Conservation (phyloP, 2,329 filamentous ascomycete genomes). For the Cordyceps pruinosa region DNA sequence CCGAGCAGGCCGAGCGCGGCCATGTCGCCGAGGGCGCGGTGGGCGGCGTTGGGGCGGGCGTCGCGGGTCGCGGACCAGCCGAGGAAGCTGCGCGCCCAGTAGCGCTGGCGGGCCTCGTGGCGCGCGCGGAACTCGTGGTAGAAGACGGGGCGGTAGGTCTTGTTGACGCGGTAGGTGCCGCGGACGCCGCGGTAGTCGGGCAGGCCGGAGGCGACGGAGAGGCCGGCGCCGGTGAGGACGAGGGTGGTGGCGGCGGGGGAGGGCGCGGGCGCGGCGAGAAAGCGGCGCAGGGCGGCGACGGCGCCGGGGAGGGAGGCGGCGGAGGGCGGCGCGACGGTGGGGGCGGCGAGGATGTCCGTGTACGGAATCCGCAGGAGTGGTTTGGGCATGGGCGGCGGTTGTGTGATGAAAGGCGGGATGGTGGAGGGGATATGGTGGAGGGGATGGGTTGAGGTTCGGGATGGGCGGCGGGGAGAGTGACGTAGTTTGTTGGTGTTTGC, state of each 20-base stretch:
- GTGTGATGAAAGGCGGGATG: not conserved
- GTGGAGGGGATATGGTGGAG: not conserved
- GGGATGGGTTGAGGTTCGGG: not conserved
- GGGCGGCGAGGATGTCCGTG: conserved; percentile 71
- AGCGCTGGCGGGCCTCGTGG: conserved; percentile 82
- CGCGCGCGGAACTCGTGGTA: conserved; percentile 78
- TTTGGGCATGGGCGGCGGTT: conserved; percentile 49
- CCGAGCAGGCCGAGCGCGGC: conserved; percentile 65
- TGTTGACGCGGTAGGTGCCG: conserved; percentile 90
- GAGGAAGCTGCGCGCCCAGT: conserved; percentile 92
- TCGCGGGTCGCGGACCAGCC: conserved; percentile 80
- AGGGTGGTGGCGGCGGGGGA: conserved; percentile 35
- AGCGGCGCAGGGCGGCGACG: conserved; percentile 67
- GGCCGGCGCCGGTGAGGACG: conserved; percentile 71
- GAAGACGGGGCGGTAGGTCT: conserved; percentile 85
- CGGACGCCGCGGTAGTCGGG: conserved; percentile 86
- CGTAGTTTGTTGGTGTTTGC: not conserved
- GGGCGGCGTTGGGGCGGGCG: conserved; percentile 72
- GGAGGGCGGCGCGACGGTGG: conserved; percentile 64
- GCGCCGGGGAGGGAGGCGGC: conserved; percentile 67
- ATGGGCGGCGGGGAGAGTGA: not conserved
- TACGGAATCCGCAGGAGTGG: conserved; percentile 85
- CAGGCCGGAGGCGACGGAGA: conserved; percentile 87
- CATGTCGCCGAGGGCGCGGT: conserved; percentile 69
- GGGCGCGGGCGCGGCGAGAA: conserved; percentile 57